A percentile compares a stretch with the other conserved stretches of the same genome.
phyloP scores from a whole-genome alignment of 768 basidiomycete genomes.

The Serendipita sp. region DNA sequence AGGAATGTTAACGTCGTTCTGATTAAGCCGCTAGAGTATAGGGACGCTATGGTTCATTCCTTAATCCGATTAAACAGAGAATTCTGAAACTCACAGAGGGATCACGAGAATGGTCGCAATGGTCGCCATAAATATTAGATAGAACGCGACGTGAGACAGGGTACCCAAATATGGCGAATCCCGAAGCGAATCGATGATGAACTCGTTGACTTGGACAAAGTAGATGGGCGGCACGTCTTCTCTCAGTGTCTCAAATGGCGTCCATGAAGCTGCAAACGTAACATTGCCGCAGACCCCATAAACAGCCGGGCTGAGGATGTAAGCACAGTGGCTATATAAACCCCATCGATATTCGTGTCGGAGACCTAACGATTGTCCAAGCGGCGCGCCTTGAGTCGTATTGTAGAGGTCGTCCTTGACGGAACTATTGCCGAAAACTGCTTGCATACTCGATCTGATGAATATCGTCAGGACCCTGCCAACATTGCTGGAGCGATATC shows the following conservation, averaged over 20 bases:
- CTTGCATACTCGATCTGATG: neutral
- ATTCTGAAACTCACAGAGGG: constrained; percentile 36
- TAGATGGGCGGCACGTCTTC: constrained; percentile 56
- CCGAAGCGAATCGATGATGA: constrained; percentile 32
- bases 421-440: constrained; percentile 1
- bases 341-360: constrained; percentile 63
- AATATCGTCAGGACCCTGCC: neutral
- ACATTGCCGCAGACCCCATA: constrained; percentile 50
- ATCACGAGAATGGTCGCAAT: constrained; percentile 49
- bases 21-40: constrained; percentile 41
- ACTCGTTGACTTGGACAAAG: constrained; percentile 18
- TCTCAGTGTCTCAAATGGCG: constrained; percentile 47
- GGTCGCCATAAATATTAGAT: constrained; percentile 59
- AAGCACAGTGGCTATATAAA: constrained; percentile 69
- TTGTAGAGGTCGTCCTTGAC: neutral
- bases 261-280: constrained; percentile 40
- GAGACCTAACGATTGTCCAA: constrained; percentile 40
- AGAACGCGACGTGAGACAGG: constrained; percentile 55
- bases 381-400: constrained; percentile 43
- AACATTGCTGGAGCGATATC: neutral
- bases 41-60: neutral
- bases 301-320: constrained; percentile 30
- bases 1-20: constrained; percentile 53
- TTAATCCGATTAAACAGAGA: neutral
- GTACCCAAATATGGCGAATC: constrained; percentile 47